These are phyloP conservation scores for Apiotrichum porosum DNA, from an alignment of 1,284 basidiomycete species.

Conservation along the genomic window DNA sequence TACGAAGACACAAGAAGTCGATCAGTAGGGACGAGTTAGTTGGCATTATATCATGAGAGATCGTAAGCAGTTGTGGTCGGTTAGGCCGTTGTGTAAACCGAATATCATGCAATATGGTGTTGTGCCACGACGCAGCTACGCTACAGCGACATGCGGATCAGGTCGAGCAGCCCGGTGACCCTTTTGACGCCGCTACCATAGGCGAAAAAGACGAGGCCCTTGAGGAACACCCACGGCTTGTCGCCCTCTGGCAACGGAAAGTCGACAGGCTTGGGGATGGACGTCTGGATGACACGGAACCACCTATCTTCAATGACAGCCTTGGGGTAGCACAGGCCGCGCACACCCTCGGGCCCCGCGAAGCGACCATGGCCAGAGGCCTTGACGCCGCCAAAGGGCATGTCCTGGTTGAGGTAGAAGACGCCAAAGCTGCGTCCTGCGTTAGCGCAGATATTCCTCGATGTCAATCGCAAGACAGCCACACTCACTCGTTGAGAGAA, in stretches of 20 bases:
- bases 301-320: conserved; percentile 79
- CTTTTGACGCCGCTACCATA: conserved; percentile 58
- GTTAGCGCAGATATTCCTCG: too few relatives aligned
- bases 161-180: conserved; percentile 27
- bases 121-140: too few relatives aligned
- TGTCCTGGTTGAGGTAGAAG: conserved; percentile 82
- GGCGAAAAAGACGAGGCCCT: conserved; percentile 65
- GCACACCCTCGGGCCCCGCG: conserved; percentile 86
- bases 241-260: conserved; percentile 19
- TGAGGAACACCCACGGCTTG: conserved; percentile 65
- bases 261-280: conserved; percentile 58
- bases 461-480: too few relatives aligned
- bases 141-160: conserved; percentile 5
- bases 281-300: conserved; percentile 74
- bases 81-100: too few relatives aligned
- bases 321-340: conserved; percentile 79
- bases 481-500: conserved; percentile 87
- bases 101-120: too few relatives aligned
- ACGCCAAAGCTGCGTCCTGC: conserved; percentile 71
- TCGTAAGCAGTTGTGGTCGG: too few relatives aligned
- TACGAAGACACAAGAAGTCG: too few relatives aligned
- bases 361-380: conserved; percentile 85
- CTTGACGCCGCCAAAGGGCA: conserved; percentile 91
- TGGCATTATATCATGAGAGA: too few relatives aligned
- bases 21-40: too few relatives aligned